These are phyloP conservation scores for Calonectria pseudoreteaudii DNA, from an alignment of 2,329 filamentous ascomycete genomes.

Conservation along the genomic window DNA sequence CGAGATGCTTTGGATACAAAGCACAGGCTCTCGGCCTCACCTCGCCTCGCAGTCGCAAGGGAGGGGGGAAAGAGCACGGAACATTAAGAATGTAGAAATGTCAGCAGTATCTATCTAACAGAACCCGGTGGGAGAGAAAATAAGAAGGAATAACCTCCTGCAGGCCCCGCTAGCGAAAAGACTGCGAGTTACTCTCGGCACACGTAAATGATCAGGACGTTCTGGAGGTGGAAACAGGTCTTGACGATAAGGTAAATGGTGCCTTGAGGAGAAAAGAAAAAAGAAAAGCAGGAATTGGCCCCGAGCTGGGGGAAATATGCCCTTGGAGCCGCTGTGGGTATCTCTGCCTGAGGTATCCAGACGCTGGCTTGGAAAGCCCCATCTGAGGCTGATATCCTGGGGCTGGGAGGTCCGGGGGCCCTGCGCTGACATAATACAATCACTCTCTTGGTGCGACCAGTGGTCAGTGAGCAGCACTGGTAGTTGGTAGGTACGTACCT, in stretches of 20 bases:
- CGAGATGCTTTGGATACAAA: not conserved
- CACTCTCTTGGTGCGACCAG: not conserved
- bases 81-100: slow-evolving; percentile 59
- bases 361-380: too few relatives aligned
- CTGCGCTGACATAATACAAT: slow-evolving; percentile 15
- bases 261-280: slow-evolving; percentile 65
- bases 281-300: slow-evolving; percentile 47
- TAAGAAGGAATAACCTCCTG: slow-evolving; percentile 48
- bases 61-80: not conserved
- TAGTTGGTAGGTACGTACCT: slow-evolving; percentile 38
- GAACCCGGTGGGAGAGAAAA: slow-evolving; percentile 75
- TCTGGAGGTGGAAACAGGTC: slow-evolving; percentile 74
- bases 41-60: not conserved
- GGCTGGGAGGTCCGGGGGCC: not conserved
- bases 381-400: not conserved
- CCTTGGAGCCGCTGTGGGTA: slow-evolving; percentile 2
- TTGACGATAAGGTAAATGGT: slow-evolving; percentile 96
- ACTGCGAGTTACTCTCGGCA: slow-evolving; percentile 88
- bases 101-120: slow-evolving; percentile 98
- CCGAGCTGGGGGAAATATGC: slow-evolving; percentile 23
- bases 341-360: slow-evolving; percentile 44
- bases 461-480: not conserved
- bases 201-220: slow-evolving; percentile 90
- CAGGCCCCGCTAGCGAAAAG: slow-evolving; percentile 99
- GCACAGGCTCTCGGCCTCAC: not conserved